Base-by-base conservation (phyloP, 805 yeast genomes). In the Diddensiella caesifluorescens region DNA sequence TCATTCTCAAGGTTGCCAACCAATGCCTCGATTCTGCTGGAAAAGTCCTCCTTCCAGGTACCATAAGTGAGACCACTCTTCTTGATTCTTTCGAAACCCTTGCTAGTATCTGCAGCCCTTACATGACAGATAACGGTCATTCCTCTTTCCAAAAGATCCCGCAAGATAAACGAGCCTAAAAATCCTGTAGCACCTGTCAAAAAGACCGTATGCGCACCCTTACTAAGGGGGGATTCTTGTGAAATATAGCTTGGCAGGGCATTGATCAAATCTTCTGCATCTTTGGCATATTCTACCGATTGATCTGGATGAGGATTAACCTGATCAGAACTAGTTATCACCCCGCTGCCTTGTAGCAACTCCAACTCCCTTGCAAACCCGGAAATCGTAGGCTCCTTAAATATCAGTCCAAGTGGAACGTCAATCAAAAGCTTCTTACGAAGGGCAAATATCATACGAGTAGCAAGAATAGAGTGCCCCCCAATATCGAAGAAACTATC, bases 401-500 rank as follows among this genome's bases (percentile, higher is more conserved):
- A 94, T 47, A 94, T 82, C 4, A 83, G 79, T 3, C 95, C 95
- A 47, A 92, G 69, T 19, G 98, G 97, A 40, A 92, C 69, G 47
- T 88, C 95, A 31, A 89, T 74, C 30, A 77, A 73, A 46, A 89
- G 69, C 51, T 73, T 74, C 67, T 83, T 82, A 61, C 97, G 77
- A 53, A 92, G 74, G 52, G 84, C 89, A 56, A 92, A 92, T 47
- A 92, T 90, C 96, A 92, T 88, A 60, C 94, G 77, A 0, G 99
- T 94, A 5, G 97, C 97, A 49, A 92, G 70, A 55, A 92, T 90
- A 1, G 97, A 90, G 64, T 92, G 99, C 2, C 99, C 99, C 45
- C 99, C 99, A 40, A 94, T 68, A 59, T 92, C 99, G 57, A 92
- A 92, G 75, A 92, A 92, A 1, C 95, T 84, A 61, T 92, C 98